Evolutionary conservation across 352 stramenopile species (phyloP).

Genomic region (Pythium rishiriense): DNA sequence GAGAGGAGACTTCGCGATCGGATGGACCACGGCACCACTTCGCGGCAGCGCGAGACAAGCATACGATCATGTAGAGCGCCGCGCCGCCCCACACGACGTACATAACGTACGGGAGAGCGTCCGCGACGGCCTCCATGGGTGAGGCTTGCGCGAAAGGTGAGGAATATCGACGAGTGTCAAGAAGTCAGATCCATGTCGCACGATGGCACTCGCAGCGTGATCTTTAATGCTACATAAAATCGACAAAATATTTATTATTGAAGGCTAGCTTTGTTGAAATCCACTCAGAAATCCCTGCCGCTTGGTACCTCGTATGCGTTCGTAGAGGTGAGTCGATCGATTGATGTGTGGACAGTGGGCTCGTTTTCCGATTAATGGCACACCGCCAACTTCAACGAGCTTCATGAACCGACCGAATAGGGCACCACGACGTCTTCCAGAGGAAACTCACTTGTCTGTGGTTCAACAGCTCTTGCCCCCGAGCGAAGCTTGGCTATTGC

Average conservation of each 20-base stretch:
- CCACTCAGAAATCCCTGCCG: not conserved
- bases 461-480: no score
- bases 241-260: not conserved
- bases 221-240: no score
- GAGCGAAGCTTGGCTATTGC: no score
- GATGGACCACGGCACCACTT: no score
- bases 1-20: no score
- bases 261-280: not conserved
- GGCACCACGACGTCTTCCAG: no score
- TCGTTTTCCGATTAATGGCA: no score
- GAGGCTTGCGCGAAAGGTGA: not conserved
- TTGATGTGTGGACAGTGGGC: not conserved
- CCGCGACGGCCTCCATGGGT: not conserved
- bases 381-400: no score
- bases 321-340: not conserved
- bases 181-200: not conserved
- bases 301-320: not conserved
- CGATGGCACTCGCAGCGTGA: no score
- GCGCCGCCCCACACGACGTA: not conserved
- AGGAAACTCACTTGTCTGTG: no score
- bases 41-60: no score
- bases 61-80: not conserved
- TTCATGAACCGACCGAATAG: no score
- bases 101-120: not conserved
- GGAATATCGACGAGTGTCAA: not conserved